Evolutionary conservation across 257 asterid species (phyloP).

Genomic region (Vinca minor): DNA sequence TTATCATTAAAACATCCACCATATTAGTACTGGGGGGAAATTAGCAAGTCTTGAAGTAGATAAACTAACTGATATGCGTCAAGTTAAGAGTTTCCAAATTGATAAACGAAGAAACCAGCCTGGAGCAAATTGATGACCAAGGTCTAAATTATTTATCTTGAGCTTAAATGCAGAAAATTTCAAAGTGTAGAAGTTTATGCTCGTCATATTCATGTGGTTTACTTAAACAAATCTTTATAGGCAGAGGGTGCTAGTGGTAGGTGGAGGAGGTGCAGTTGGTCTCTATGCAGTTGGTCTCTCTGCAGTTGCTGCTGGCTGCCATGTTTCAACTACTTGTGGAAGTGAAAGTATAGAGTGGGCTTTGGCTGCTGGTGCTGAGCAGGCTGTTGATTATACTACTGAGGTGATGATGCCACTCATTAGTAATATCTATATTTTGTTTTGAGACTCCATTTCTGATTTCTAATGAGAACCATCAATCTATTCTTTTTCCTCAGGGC

Average conservation of each 20-base stretch:
- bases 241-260: slow-evolving; percentile 75
- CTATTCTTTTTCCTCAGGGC: background rate
- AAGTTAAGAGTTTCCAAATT: background rate
- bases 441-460: background rate
- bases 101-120: background rate
- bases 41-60: background rate
- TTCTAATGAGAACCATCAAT: background rate
- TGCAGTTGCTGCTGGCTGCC: slow-evolving; percentile 85
- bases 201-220: slow-evolving; percentile 19
- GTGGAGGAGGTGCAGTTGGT: slow-evolving; percentile 99
- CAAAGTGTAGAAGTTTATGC: background rate
- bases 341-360: slow-evolving; percentile 60
- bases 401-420: slow-evolving; percentile 42
- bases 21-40: background rate
- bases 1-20: background rate
- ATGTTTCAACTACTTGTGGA: slow-evolving; percentile 83
- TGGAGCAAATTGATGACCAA: background rate
- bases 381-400: slow-evolving; percentile 67
- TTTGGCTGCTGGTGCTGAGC: slow-evolving; percentile 82
- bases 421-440: background rate
- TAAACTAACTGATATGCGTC: background rate
- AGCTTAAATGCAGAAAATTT: background rate
- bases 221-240: slow-evolving; percentile 32
- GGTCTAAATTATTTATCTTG: background rate
- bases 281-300: slow-evolving; percentile 94